Percentiles rank a stretch among this genome's conserved stretches.
phyloP scores from a whole-genome alignment of 176 grass and related monocot species.

The Alloteropsis semialata region DNA sequence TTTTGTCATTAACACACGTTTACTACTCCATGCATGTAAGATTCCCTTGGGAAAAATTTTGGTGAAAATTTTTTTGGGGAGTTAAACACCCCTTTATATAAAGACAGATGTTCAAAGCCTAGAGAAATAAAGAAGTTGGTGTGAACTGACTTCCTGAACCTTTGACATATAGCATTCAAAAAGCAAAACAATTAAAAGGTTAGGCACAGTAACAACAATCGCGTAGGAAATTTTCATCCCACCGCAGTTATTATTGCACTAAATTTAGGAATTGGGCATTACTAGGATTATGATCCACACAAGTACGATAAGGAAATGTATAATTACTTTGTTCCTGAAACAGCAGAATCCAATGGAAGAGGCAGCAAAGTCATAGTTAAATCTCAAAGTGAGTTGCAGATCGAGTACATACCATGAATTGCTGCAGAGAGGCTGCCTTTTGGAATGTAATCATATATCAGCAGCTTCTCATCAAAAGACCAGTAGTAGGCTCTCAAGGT shows the following conservation, averaged over 20 bases:
- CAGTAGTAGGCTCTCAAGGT: slow-evolving; percentile 93
- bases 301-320: neutral
- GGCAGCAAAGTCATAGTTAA: neutral
- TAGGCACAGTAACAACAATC: neutral
- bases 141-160: neutral
- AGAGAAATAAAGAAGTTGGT: neutral
- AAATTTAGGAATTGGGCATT: neutral
- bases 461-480: slow-evolving; percentile 93
- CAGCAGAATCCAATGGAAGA: no score
- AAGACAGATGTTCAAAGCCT: neutral
- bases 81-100: no score
- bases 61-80: no score
- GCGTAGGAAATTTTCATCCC: neutral
- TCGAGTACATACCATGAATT: slow-evolving; percentile 67
- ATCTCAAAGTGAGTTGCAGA: neutral
- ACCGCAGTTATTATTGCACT: neutral
- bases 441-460: slow-evolving; percentile 95
- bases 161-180: neutral
- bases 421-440: slow-evolving; percentile 75
- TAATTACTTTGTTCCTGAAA: neutral
- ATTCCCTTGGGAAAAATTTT: no score
- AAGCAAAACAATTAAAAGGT: neutral
- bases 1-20: no score
- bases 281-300: neutral
- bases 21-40: no score